A percentile compares a stretch with the other conserved stretches of the same genome.
These are phyloP conservation scores for Dryadomyces quercus-mongolicae DNA, from an alignment of 2,329 filamentous ascomycete genomes.

Conservation along the genomic window DNA sequence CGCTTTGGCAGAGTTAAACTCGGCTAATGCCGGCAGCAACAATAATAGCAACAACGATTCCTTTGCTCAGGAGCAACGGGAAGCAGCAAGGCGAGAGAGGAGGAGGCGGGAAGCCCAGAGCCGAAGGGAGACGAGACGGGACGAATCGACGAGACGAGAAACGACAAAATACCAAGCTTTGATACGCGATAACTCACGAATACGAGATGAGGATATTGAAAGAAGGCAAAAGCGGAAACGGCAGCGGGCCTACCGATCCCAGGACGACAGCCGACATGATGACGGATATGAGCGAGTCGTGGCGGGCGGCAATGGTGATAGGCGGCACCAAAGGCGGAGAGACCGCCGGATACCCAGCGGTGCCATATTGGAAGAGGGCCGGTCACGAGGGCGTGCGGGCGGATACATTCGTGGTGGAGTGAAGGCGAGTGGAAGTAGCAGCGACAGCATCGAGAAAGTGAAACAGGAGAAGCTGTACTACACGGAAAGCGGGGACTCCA, in stretches of 20 bases:
- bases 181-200: not conserved
- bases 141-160: not conserved
- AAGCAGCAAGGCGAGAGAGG: not conserved
- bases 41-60: not conserved
- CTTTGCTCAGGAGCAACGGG: not conserved
- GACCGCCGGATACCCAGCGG: slow-evolving; percentile 56
- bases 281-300: slow-evolving; percentile 9
- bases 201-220: not conserved
- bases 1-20: slow-evolving; percentile 6
- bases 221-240: not conserved
- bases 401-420: slow-evolving; percentile 25
- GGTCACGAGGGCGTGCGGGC: slow-evolving; percentile 14
- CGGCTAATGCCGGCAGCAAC: not conserved
- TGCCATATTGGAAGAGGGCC: slow-evolving; percentile 56
- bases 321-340: slow-evolving; percentile 6
- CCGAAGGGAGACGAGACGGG: not conserved
- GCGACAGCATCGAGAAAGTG: slow-evolving; percentile 37
- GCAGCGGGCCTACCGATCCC: not conserved
- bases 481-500: slow-evolving; percentile 18
- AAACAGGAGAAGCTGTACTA: slow-evolving; percentile 28
- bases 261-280: not conserved
- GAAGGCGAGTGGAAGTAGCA: slow-evolving; percentile 23
- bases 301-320: slow-evolving; percentile 5
- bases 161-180: slow-evolving; percentile 1
- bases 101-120: not conserved